Conservation (phyloP, 1,139 yeast genomes). For the Candida labiduridarum region DNA sequence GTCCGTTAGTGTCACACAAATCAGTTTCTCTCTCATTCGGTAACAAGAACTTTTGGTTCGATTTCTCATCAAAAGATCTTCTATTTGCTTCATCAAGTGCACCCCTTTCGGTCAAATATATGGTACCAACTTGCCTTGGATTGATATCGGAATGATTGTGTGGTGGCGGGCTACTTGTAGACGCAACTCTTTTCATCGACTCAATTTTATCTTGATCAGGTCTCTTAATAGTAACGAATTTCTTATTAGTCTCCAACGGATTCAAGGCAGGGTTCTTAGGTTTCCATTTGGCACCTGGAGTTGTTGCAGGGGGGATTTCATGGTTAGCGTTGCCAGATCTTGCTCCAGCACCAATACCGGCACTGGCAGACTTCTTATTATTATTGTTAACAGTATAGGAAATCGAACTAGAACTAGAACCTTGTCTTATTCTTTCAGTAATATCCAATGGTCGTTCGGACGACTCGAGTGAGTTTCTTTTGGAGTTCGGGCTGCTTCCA, state of each 20-base stretch:
- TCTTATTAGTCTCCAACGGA: conserved; percentile 73
- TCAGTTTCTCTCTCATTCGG: conserved; percentile 35
- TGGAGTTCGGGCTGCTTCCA: conserved; percentile 29
- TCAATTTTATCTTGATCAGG: conserved; percentile 35
- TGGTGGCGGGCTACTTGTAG: conserved; percentile 16
- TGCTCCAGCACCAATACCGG: neutral
- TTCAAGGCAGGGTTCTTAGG: conserved; percentile 80
- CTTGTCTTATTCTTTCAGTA: conserved; percentile 14
- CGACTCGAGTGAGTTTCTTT: conserved; percentile 41
- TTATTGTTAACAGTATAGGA: conserved; percentile 13
- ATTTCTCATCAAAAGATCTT: conserved; percentile 15
- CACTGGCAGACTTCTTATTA: conserved; percentile 3
- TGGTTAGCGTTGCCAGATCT: neutral
- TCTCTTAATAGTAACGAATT: conserved; percentile 70
- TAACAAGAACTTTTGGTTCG: conserved; percentile 22
- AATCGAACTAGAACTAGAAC: conserved; percentile 12
- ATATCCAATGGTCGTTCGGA: conserved; percentile 11
- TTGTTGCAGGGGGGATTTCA: conserved; percentile 5
- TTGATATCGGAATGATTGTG: neutral
- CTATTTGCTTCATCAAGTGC: conserved; percentile 43
- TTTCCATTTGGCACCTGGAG: conserved; percentile 31
- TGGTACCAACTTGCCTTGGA: conserved; percentile 31
- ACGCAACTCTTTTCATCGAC: conserved; percentile 25
- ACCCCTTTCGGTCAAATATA: conserved; percentile 53
- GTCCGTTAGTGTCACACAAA: conserved; percentile 24